Percentiles rank a stretch among this genome's conserved stretches.
Conservation (phyloP, 176 grass and related monocot species). For the Aechmea fasciata region DNA sequence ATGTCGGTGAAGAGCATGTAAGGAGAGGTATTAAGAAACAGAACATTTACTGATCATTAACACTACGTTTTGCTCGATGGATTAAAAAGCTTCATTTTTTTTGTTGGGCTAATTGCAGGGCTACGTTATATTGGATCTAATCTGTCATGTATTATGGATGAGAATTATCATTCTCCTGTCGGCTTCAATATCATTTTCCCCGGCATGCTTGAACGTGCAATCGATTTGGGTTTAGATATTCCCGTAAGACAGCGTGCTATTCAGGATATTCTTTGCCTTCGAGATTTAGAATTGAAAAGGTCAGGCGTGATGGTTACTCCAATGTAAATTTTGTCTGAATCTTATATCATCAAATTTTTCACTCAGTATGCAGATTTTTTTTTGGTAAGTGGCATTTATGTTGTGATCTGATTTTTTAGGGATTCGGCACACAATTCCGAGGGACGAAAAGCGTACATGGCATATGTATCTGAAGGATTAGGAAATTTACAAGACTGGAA, state of each 20-base stretch:
- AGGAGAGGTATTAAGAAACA: conserved; percentile 33
- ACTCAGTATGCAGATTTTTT: too few relatives aligned
- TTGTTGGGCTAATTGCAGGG: conserved; percentile 19
- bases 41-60: neutral
- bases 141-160: conserved; percentile 33
- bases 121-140: conserved; percentile 49
- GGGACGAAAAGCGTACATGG: conserved; percentile 52
- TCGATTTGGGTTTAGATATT: conserved; percentile 40
- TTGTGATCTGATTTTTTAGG: conserved; percentile 20
- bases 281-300: conserved; percentile 52
- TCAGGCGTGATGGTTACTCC: conserved; percentile 5
- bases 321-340: neutral
- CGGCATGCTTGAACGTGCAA: conserved; percentile 44
- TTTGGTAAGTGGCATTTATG: neutral
- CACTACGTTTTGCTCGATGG: neutral
- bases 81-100: neutral
- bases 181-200: conserved; percentile 72
- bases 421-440: conserved; percentile 17
- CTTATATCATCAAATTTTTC: neutral
- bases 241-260: conserved; percentile 23
- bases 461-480: conserved; percentile 67
- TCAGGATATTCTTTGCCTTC: conserved; percentile 16
- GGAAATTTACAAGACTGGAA: conserved; percentile 38
- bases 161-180: conserved; percentile 32
- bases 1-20: conserved; percentile 47